Evolutionary conservation across 2,329 filamentous ascomycete genomes (phyloP).

Genomic region (Penicillium sp.): DNA sequence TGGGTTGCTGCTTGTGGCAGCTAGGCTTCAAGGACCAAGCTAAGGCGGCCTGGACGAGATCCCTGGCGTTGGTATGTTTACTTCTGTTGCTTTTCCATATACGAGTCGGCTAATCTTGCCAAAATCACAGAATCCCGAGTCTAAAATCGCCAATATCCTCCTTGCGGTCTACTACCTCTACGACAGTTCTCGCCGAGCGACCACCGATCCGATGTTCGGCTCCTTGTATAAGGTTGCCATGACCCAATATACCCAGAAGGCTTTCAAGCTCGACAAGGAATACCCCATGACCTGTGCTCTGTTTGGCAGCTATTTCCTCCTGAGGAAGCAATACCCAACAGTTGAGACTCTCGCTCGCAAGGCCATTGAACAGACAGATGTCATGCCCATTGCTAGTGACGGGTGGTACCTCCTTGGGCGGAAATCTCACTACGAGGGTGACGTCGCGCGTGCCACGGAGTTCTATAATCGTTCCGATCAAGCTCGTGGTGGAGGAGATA

Average conservation of each 20-base stretch:
- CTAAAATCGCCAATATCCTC: constrained; percentile 85
- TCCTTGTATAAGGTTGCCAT: constrained; percentile 88
- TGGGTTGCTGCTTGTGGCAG: constrained; percentile 97
- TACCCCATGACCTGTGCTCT: constrained; percentile 85
- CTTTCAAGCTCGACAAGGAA: constrained; percentile 90
- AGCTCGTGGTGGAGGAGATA: constrained; percentile 84
- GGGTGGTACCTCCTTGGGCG: constrained; percentile 93
- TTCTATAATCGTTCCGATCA: constrained; percentile 90
- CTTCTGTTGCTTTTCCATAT: background rate
- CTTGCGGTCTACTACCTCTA: constrained; percentile 89
- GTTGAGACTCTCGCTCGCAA: constrained; percentile 86
- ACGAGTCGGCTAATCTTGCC: background rate
- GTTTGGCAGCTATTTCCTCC: constrained; percentile 86
- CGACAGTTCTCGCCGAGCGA: constrained; percentile 75
- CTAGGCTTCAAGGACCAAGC: constrained; percentile 92
- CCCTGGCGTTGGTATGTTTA: constrained; percentile 67
- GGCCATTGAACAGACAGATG: constrained; percentile 91
- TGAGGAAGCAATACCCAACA: constrained; percentile 73
- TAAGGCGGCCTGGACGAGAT: constrained; percentile 82
- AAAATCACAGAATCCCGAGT: constrained; percentile 61
- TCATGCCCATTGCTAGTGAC: constrained; percentile 94
- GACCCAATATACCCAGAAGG: constrained; percentile 88
- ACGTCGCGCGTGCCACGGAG: constrained; percentile 71
- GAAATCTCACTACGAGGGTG: constrained; percentile 81
- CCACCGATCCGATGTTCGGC: constrained; percentile 80